Evolutionary conservation across 2,329 filamentous ascomycete species (phyloP).

Genomic region (Penicillium sp.): DNA sequence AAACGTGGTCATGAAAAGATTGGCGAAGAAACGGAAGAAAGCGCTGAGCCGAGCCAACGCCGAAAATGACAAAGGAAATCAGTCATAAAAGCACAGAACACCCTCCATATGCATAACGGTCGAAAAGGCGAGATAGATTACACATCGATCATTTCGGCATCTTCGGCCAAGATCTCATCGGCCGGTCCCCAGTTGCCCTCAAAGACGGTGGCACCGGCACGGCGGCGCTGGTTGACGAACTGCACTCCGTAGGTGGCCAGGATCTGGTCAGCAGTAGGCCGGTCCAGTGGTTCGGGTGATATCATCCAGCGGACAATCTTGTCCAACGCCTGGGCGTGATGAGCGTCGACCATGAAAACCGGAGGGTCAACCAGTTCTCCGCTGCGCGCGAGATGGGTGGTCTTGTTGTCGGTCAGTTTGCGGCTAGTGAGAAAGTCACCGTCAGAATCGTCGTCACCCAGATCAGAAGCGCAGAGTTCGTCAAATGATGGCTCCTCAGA

Average conservation of each 20-base stretch:
- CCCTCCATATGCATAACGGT: slow-evolving; percentile 35
- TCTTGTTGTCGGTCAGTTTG: slow-evolving; percentile 25
- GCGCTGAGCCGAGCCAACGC: slow-evolving; percentile 23
- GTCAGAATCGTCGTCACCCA: slow-evolving; percentile 46
- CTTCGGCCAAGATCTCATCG: slow-evolving; percentile 58
- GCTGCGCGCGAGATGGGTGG: slow-evolving; percentile 39
- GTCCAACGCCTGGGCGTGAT: slow-evolving; percentile 73
- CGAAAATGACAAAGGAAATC: slow-evolving; percentile 25
- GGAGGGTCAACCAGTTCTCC: slow-evolving; percentile 69
- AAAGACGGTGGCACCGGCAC: slow-evolving; percentile 88
- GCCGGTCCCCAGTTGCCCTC: slow-evolving; percentile 93
- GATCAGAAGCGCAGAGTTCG: slow-evolving; percentile 44
- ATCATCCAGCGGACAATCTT: slow-evolving; percentile 87
- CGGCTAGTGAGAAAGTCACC: slow-evolving; percentile 36
- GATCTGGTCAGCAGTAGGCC: slow-evolving; percentile 72
- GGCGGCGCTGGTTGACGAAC: slow-evolving; percentile 75
- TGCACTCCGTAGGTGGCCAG: slow-evolving; percentile 69
- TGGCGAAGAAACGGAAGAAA: slow-evolving; percentile 17
- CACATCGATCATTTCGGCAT: slow-evolving; percentile 64
- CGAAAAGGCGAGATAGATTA: slow-evolving; percentile 32
- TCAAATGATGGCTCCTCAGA: slow-evolving; percentile 46
- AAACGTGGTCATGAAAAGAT: slow-evolving; percentile 20
- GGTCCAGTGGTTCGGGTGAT: slow-evolving; percentile 65
- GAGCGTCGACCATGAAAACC: slow-evolving; percentile 79
- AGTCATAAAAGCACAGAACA: slow-evolving; percentile 24